Evolutionary conservation across 805 yeast species (phyloP).

Genomic region (Kodamaea neixiangensis): DNA sequence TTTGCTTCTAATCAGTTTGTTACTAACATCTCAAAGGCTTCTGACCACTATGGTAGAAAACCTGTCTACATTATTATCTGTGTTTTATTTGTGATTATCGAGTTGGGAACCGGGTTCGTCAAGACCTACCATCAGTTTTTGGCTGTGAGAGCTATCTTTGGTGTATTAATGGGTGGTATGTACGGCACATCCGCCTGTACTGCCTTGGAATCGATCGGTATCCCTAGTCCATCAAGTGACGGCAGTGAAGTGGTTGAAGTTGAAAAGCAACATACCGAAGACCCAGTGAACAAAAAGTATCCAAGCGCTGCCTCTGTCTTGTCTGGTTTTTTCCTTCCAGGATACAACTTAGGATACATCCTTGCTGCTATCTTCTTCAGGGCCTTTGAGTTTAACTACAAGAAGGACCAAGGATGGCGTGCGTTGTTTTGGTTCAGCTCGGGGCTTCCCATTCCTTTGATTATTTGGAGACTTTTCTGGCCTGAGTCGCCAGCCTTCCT

Average conservation of each 20-base stretch:
- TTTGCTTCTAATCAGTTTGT: neutral
- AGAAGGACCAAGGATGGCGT: slow-evolving; percentile 22
- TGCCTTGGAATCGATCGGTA: slow-evolving; percentile 16
- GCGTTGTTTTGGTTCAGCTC: slow-evolving; percentile 29
- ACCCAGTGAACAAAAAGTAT: neutral
- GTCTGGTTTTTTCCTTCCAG: slow-evolving; percentile 28
- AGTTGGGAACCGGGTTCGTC: slow-evolving; percentile 27
- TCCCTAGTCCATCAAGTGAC: neutral
- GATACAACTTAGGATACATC: slow-evolving; percentile 28
- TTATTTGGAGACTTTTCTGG: slow-evolving; percentile 21
- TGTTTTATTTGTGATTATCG: slow-evolving; percentile 22
- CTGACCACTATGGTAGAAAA: slow-evolving; percentile 26
- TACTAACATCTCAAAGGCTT: slow-evolving; percentile 10
- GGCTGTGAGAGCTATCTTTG: slow-evolving; percentile 27
- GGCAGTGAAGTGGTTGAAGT: neutral
- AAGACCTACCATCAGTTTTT: slow-evolving; percentile 23
- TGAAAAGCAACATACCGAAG: neutral
- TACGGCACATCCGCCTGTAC: slow-evolving; percentile 24
- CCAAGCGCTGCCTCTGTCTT: slow-evolving; percentile 10
- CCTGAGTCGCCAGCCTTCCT: slow-evolving; percentile 11
- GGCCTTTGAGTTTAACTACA: slow-evolving; percentile 20
- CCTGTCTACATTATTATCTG: slow-evolving; percentile 25
- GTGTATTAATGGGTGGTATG: slow-evolving; percentile 29
- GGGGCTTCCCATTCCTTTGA: slow-evolving; percentile 24
- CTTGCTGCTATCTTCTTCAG: slow-evolving; percentile 26